These are phyloP conservation scores for Venturia asperata DNA, from an alignment of 2,329 filamentous ascomycete genomes.

Conservation along the genomic window DNA sequence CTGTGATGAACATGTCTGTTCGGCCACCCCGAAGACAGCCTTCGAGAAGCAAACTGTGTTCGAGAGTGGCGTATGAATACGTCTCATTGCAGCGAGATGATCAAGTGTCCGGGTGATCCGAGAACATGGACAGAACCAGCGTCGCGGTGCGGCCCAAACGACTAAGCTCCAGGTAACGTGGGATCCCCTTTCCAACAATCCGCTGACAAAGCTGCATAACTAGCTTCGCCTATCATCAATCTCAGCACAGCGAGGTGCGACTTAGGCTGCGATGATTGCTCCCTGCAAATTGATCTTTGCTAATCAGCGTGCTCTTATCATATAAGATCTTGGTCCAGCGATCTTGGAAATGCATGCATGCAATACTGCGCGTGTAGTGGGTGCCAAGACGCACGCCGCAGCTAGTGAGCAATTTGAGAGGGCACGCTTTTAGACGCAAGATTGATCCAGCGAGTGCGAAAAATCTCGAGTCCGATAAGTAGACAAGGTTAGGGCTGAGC, in stretches of 20 bases:
- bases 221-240: neutral
- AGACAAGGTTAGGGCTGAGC: neutral
- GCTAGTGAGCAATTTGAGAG: neutral
- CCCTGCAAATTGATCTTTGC: neutral
- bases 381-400: neutral
- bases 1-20: neutral
- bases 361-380: neutral
- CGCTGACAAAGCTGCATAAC: slow-evolving; percentile 3
- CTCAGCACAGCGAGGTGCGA: neutral
- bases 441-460: neutral
- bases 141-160: neutral
- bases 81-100: neutral
- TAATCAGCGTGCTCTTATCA: neutral
- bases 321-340: neutral
- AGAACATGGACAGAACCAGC: slow-evolving; percentile 2
- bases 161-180: slow-evolving; percentile 5
- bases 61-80: neutral
- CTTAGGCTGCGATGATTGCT: neutral
- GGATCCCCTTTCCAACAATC: slow-evolving; percentile 7
- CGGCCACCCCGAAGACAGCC: neutral
- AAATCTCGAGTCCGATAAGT: neutral
- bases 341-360: neutral
- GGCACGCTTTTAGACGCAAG: neutral
- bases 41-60: neutral
- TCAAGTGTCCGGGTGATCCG: neutral